phyloP scores from a whole-genome alignment of 176 grass and related monocot genomes.

The Eragrostis curvula region DNA sequence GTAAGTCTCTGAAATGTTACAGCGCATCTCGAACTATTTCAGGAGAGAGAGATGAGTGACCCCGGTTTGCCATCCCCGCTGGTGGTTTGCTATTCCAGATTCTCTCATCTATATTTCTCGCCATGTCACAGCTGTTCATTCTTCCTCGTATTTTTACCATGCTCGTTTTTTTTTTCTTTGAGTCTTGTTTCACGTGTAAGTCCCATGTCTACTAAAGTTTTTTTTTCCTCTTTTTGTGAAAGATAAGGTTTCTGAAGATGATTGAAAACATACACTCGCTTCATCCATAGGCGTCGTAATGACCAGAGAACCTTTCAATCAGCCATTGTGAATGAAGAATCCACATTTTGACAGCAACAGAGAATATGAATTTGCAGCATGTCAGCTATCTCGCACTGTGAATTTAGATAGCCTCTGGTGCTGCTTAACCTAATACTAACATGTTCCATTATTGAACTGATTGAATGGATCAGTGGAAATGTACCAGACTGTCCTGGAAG shows the following conservation, averaged over 20 bases:
- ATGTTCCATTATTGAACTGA: background rate
- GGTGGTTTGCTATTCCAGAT: constrained; percentile 37
- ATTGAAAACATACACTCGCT: too few relatives aligned
- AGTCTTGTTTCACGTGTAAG: too few relatives aligned
- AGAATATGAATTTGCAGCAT: background rate
- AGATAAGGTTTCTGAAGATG: too few relatives aligned
- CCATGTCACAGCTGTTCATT: background rate
- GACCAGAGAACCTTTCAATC: too few relatives aligned
- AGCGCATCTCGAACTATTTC: background rate
- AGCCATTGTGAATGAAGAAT: background rate
- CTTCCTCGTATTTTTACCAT: background rate
- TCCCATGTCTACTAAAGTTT: too few relatives aligned
- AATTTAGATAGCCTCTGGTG: too few relatives aligned
- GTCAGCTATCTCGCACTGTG: background rate
- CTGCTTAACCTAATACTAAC: background rate
- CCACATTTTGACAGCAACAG: background rate
- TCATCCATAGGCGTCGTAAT: background rate
- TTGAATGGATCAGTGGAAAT: background rate
- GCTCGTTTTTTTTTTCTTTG: background rate
- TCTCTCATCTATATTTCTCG: constrained; percentile 1
- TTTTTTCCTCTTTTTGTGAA: too few relatives aligned
- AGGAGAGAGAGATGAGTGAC: background rate
- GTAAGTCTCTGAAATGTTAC: too few relatives aligned
- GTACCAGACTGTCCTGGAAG: background rate
- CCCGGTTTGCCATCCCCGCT: background rate